Evolutionary conservation across 1,139 yeast genomes (phyloP).

Genomic region (Magnusiomyces magnusii): DNA sequence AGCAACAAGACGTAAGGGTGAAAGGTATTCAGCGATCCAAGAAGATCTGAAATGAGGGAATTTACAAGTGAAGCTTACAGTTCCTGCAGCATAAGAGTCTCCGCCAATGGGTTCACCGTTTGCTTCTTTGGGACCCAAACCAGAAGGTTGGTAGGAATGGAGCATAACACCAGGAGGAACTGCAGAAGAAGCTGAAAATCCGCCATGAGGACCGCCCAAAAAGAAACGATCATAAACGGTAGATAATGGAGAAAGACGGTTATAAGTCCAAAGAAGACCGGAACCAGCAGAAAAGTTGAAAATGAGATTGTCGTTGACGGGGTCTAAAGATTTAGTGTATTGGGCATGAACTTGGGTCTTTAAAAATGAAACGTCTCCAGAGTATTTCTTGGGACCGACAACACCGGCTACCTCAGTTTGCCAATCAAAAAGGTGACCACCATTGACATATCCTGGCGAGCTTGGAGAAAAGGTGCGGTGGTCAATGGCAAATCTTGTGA

Average conservation of each 20-base stretch:
- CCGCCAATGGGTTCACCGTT: constrained; percentile 50
- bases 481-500: constrained; percentile 48
- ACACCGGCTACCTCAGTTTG: constrained; percentile 50
- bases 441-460: constrained; percentile 45
- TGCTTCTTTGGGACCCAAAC: constrained; percentile 63
- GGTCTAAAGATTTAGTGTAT: constrained; percentile 19
- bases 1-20: constrained; percentile 17
- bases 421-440: constrained; percentile 43
- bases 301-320: constrained; percentile 18
- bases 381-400: constrained; percentile 20
- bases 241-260: constrained; percentile 7
- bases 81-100: constrained; percentile 37
- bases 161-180: constrained; percentile 24
- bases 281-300: constrained; percentile 18
- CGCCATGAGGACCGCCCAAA: constrained; percentile 63
- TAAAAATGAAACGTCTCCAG: constrained; percentile 12
- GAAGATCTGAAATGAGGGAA: constrained; percentile 13
- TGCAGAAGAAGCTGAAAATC: constrained; percentile 8
- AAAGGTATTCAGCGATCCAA: constrained; percentile 4
- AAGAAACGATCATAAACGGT: constrained; percentile 38
- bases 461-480: constrained; percentile 38
- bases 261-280: constrained; percentile 19
- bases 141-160: constrained; percentile 56
- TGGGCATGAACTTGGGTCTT: constrained; percentile 11
- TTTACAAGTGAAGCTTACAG: constrained; percentile 14